A percentile compares a stretch with the other conserved stretches of the same genome.
These are phyloP conservation scores for Lichenothelia convexa DNA, from an alignment of 495 filamentous ascomycete species.

Conservation along the genomic window DNA sequence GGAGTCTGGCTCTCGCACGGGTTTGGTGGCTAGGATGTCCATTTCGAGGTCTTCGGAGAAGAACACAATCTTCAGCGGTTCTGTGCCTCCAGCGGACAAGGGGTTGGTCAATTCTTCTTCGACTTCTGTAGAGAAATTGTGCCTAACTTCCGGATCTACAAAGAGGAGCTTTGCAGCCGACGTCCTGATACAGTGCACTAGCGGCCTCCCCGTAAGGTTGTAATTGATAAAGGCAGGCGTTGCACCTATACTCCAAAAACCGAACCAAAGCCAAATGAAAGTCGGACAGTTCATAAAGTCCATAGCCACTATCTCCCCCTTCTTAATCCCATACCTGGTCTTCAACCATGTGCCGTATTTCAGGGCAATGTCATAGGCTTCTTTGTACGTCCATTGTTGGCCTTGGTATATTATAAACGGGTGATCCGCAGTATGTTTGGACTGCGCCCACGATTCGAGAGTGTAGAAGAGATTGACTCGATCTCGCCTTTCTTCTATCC, in stretches of 20 bases:
- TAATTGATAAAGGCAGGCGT: constrained; percentile 91
- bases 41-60: constrained; percentile 1
- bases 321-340: constrained; percentile 44
- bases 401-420: constrained; percentile 61
- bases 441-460: constrained; percentile 52
- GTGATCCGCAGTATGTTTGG: constrained; percentile 33
- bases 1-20: constrained; percentile 43
- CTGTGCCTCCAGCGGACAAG: constrained; percentile 2
- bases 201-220: constrained; percentile 57
- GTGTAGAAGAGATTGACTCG: constrained; percentile 60
- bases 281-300: constrained; percentile 73
- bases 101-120: constrained; percentile 19
- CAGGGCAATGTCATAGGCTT: constrained; percentile 55
- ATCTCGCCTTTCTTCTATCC: constrained; percentile 29
- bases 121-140: constrained; percentile 29
- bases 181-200: constrained; percentile 61
- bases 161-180: constrained; percentile 53
- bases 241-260: constrained; percentile 76
- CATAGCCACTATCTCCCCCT: constrained; percentile 70
- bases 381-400: constrained; percentile 58
- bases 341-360: constrained; percentile 75
- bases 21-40: constrained; percentile 35
- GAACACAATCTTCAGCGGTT: constrained; percentile 5
- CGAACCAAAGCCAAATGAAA: constrained; percentile 70
- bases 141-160: constrained; percentile 52